These are phyloP conservation scores for Pittosporum tobira DNA, from an alignment of 129 eudicot genomes.

Conservation along the genomic window DNA sequence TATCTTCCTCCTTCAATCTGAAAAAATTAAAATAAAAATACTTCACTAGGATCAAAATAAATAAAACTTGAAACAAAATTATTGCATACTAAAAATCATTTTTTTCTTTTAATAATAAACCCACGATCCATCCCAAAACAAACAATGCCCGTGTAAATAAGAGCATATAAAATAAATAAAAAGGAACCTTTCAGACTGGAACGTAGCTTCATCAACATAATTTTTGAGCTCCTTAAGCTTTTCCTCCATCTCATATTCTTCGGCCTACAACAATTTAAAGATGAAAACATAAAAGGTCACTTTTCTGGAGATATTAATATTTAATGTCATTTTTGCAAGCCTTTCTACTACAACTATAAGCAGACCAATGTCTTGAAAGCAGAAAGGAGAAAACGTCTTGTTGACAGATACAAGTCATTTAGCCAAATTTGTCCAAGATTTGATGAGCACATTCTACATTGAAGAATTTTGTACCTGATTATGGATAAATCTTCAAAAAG, in stretches of 20 bases:
- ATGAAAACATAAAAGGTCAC: not conserved
- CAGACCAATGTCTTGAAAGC: not conserved
- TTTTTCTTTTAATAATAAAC: conserved; percentile 3
- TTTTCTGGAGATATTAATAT: not conserved
- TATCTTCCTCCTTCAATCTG: conserved; percentile 60
- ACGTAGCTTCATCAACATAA: conserved; percentile 49
- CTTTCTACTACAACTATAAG: too few relatives aligned
- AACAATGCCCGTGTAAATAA: conserved; percentile 3
- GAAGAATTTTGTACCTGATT: too few relatives aligned
- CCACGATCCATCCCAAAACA: not conserved
- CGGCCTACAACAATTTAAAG: conserved; percentile 46
- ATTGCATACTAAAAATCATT: too few relatives aligned
- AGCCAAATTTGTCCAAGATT: too few relatives aligned
- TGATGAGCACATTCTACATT: too few relatives aligned
- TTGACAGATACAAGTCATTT: too few relatives aligned
- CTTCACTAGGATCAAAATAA: conserved; percentile 8
- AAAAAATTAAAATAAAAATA: conserved; percentile 12
- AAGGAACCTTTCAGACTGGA: conserved; percentile 37
- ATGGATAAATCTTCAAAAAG: too few relatives aligned
- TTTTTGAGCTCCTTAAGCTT: conserved; percentile 53
- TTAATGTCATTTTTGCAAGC: not conserved
- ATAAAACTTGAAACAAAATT: too few relatives aligned
- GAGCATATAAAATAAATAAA: not conserved
- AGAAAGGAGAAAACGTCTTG: not conserved
- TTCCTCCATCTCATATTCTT: conserved; percentile 69